These are phyloP conservation scores for Ophiostoma sp. DNA, from an alignment of 2,329 filamentous ascomycete genomes.

Conservation along the genomic window DNA sequence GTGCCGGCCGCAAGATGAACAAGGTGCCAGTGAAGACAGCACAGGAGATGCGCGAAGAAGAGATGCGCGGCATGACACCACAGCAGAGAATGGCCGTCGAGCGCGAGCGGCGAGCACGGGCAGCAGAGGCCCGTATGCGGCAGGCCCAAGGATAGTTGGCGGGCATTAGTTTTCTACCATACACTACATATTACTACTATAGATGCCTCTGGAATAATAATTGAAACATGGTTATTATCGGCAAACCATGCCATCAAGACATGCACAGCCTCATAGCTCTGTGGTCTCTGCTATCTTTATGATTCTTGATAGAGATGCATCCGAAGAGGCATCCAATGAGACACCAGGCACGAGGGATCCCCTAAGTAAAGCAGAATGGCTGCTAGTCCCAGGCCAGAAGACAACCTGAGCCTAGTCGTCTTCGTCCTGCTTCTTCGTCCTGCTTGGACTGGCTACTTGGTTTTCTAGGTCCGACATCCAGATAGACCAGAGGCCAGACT, in stretches of 20 bases:
- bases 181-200: not conserved
- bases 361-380: not conserved
- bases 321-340: not conserved
- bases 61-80: conserved; percentile 75
- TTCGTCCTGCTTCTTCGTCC: no score
- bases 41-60: conserved; percentile 76
- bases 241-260: not conserved
- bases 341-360: not conserved
- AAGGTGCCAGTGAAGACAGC: conserved; percentile 54
- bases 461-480: no score
- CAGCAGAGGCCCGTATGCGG: conserved; percentile 81
- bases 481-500: not conserved
- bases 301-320: not conserved
- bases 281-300: not conserved
- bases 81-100: conserved; percentile 83
- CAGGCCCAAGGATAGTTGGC: conserved; percentile 27
- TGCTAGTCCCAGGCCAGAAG: no score
- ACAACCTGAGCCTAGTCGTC: no score
- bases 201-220: not conserved
- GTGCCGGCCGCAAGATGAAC: not conserved
- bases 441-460: no score
- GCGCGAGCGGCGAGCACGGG: conserved; percentile 80
- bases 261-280: not conserved
- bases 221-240: not conserved
- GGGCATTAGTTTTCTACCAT: not conserved